Conservation (phyloP, 495 filamentous ascomycete species). For the Xylaria curta region DNA sequence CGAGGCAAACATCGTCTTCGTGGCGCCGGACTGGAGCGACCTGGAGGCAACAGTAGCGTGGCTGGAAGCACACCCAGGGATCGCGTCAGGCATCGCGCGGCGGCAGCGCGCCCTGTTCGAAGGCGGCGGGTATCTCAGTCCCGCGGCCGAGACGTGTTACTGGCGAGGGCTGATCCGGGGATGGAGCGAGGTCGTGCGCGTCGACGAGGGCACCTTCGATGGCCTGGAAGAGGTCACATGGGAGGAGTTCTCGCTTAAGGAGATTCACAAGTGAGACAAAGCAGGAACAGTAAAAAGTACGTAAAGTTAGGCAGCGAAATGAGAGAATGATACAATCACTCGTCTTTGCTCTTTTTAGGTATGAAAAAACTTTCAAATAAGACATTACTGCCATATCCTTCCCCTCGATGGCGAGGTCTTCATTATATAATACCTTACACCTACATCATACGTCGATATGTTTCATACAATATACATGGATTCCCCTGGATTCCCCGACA, state of each 20-base stretch:
- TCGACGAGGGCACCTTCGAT: conserved; percentile 43
- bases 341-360: neutral
- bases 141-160: conserved; percentile 60
- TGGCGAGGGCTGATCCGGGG: conserved; percentile 57
- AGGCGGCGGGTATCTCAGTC: conserved; percentile 54
- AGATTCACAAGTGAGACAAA: conserved; percentile 35
- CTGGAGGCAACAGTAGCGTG: conserved; percentile 52
- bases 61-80: conserved; percentile 48
- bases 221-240: conserved; percentile 45
- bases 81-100: conserved; percentile 56
- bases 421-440: conserved; percentile 16
- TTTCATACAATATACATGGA: conserved; percentile 23
- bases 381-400: conserved; percentile 18
- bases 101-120: conserved; percentile 54
- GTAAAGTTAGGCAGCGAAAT: neutral
- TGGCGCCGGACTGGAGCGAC: conserved; percentile 59
- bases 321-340: neutral
- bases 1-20: conserved; percentile 60
- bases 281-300: neutral
- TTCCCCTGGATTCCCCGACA: neutral
- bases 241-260: conserved; percentile 50
- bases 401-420: conserved; percentile 9
- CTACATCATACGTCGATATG: conserved; percentile 11
- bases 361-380: neutral
- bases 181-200: conserved; percentile 51